Conservation (phyloP, 352 stramenopile species). For the Phytophthora ohioensis region DNA sequence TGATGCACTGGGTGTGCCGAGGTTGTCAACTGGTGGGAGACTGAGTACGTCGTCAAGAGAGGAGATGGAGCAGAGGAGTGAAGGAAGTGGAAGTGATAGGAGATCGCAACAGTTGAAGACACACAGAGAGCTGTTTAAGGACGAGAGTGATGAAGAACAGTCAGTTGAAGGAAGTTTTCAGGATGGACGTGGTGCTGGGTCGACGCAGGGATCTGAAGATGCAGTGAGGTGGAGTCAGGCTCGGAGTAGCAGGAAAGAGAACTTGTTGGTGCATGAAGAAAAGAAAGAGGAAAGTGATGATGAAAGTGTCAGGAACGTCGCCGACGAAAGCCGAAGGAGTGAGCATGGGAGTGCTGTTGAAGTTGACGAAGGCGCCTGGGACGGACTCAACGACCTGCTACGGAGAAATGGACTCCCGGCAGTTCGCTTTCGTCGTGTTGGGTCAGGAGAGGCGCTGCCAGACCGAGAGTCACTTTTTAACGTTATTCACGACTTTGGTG, state of each 20-base stretch:
- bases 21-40: slow-evolving; percentile 1
- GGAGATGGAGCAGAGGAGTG: slow-evolving; percentile 1
- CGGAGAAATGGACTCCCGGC: slow-evolving; percentile 63
- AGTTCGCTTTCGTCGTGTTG: slow-evolving; percentile 46
- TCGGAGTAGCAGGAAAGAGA: slow-evolving; percentile 11
- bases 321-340: background rate
- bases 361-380: slow-evolving; percentile 47
- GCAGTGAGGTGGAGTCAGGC: slow-evolving; percentile 11
- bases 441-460: slow-evolving; percentile 36
- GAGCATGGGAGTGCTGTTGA: slow-evolving; percentile 5
- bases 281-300: slow-evolving; percentile 32
- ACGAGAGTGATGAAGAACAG: background rate
- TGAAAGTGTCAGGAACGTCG: background rate
- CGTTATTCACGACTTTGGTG: slow-evolving; percentile 68
- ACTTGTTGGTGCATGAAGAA: slow-evolving; percentile 26
- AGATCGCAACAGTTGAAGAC: slow-evolving; percentile 11
- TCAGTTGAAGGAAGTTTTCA: background rate
- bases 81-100: background rate
- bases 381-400: slow-evolving; percentile 66
- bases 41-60: slow-evolving; percentile 9
- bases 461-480: slow-evolving; percentile 60
- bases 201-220: background rate
- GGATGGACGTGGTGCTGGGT: background rate
- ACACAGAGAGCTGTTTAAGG: slow-evolving; percentile 27
- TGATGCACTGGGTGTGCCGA: slow-evolving; percentile 57